These are phyloP conservation scores for Globisporangium cystogenes DNA, from an alignment of 352 stramenopile species.

Conservation along the genomic window DNA sequence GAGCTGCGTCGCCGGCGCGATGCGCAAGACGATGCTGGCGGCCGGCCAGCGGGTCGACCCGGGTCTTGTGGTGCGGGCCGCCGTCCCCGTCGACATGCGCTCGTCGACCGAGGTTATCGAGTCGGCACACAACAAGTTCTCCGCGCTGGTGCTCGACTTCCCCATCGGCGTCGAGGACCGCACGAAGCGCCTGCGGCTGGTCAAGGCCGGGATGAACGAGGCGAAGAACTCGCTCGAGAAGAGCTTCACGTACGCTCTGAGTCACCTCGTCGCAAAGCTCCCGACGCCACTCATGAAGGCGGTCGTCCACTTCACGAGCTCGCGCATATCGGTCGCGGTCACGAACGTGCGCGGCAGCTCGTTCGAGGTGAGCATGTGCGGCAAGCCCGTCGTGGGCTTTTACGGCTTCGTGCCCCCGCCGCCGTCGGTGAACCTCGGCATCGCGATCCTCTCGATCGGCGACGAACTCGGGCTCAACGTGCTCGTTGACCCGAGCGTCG, in stretches of 20 bases:
- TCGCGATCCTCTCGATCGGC: slow-evolving; percentile 66
- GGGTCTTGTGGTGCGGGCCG: slow-evolving; percentile 52
- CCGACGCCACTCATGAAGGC: slow-evolving; percentile 42
- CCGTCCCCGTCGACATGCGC: slow-evolving; percentile 78
- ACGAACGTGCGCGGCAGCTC: slow-evolving; percentile 62
- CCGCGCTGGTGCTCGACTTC: slow-evolving; percentile 67
- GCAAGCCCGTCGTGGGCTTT: slow-evolving; percentile 46
- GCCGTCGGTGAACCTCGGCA: slow-evolving; percentile 70
- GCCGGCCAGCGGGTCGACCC: slow-evolving; percentile 27
- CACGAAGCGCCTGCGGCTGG: slow-evolving; percentile 36
- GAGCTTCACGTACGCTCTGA: slow-evolving; percentile 63
- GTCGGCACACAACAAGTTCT: slow-evolving; percentile 73
- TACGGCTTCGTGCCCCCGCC: slow-evolving; percentile 77
- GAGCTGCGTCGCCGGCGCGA: slow-evolving; percentile 66
- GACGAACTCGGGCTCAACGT: slow-evolving; percentile 71
- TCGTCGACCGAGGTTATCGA: slow-evolving; percentile 54
- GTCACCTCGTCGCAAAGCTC: slow-evolving; percentile 48
- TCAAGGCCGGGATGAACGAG: slow-evolving; percentile 58
- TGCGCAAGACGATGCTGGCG: slow-evolving; percentile 59
- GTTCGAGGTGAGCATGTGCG: slow-evolving; percentile 49
- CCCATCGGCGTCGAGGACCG: slow-evolving; percentile 47
- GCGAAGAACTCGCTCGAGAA: slow-evolving; percentile 81
- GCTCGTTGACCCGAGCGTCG: slow-evolving; percentile 65
- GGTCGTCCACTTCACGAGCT: slow-evolving; percentile 49
- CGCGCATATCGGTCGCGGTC: slow-evolving; percentile 55